Evolutionary conservation across 441 rosid species (phyloP).

Genomic region (Croton setiger): DNA sequence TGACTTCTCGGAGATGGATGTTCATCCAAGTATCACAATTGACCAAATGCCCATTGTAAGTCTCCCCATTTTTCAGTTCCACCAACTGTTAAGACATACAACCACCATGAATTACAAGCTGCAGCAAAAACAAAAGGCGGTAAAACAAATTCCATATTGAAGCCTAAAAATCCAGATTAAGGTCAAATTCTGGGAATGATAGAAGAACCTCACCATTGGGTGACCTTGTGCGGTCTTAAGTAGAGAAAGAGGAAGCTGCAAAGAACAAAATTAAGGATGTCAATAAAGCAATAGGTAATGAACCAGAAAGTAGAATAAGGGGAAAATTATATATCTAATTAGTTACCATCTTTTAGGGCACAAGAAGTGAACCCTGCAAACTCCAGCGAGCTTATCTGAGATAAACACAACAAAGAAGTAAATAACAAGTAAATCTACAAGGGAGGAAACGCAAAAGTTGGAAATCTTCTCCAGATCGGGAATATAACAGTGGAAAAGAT

Average conservation of each 20-base stretch:
- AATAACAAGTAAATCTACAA: background rate
- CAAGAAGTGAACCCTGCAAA: background rate
- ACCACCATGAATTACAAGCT: conserved; percentile 26
- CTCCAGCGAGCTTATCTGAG: conserved; percentile 14
- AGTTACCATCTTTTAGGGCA: conserved; percentile 22
- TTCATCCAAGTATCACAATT: conserved; percentile 99
- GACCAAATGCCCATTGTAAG: conserved; percentile 94
- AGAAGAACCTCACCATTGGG: conserved; percentile 64
- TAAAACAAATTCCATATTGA: conserved; percentile 9
- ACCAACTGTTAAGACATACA: conserved; percentile 56
- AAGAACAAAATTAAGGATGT: conserved; percentile 2
- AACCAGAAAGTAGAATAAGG: background rate
- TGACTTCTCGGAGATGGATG: conserved; percentile 97
- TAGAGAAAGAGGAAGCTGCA: conserved; percentile 91
- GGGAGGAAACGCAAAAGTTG: background rate
- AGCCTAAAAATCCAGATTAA: background rate
- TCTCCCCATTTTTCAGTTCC: conserved; percentile 95
- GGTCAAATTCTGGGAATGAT: background rate
- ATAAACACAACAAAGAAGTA: background rate
- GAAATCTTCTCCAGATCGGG: background rate
- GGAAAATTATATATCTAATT: no score
- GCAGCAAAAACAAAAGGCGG: conserved; percentile 8
- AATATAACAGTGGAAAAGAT: background rate
- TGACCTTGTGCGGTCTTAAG: conserved; percentile 97
- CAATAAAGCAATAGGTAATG: background rate